These are phyloP conservation scores for Zymoseptoria pseudotritici DNA, from an alignment of 2,329 filamentous ascomycete species.

Conservation along the genomic window DNA sequence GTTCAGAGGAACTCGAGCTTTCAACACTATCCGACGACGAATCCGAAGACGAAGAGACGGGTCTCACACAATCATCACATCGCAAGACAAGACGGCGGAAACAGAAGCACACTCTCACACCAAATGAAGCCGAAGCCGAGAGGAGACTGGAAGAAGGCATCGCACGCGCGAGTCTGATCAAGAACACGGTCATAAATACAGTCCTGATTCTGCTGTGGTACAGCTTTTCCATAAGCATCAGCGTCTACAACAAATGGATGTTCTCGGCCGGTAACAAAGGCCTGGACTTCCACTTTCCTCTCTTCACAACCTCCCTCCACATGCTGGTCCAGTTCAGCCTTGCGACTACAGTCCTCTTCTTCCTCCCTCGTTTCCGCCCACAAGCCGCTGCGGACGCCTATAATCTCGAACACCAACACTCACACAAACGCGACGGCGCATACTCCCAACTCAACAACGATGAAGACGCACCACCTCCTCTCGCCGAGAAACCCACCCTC, in stretches of 20 bases:
- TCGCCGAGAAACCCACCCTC: constrained; percentile 44
- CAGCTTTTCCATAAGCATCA: constrained; percentile 86
- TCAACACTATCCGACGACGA: constrained; percentile 45
- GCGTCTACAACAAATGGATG: constrained; percentile 99
- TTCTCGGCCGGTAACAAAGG: constrained; percentile 63
- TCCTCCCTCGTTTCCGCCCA: constrained; percentile 76
- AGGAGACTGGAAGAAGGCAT: constrained; percentile 60
- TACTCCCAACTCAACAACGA: constrained; percentile 3
- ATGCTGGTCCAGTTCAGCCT: constrained; percentile 92
- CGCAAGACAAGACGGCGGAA: constrained; percentile 55
- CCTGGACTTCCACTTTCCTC: constrained; percentile 84
- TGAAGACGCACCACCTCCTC: constrained; percentile 5
- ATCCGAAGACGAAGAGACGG: constrained; percentile 73
- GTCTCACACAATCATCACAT: constrained; percentile 67
- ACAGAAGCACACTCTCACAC: constrained; percentile 64
- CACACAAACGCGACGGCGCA: not conserved
- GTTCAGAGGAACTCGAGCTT: constrained; percentile 47
- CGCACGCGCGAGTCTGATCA: constrained; percentile 61
- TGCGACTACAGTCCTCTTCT: constrained; percentile 67
- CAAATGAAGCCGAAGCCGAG: constrained; percentile 43
- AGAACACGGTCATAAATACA: constrained; percentile 64
- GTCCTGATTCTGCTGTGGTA: constrained; percentile 80
- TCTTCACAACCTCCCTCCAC: constrained; percentile 91
- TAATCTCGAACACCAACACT: not conserved
- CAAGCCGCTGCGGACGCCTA: constrained; percentile 6